Percentiles rank a stretch among this genome's conserved stretches.
phyloP scores from a whole-genome alignment of 176 grass and related monocot genomes.

The Oryza australiensis region DNA sequence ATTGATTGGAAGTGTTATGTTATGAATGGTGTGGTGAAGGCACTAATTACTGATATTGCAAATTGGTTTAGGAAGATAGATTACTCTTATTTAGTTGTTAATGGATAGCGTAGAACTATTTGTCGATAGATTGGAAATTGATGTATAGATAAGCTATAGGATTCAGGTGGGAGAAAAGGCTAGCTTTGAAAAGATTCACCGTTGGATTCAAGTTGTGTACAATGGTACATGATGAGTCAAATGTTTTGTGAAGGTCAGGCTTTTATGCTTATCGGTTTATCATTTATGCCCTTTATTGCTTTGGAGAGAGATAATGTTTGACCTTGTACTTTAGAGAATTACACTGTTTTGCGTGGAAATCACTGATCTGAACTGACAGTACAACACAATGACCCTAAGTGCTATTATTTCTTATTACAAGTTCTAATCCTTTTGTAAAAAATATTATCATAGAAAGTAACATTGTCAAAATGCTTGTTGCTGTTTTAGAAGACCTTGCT shows the following conservation, averaged over 20 bases:
- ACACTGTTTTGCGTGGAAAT: neutral
- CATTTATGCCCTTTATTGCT: neutral
- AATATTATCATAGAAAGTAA: neutral
- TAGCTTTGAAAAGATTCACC: neutral
- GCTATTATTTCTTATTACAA: neutral
- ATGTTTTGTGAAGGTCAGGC: neutral
- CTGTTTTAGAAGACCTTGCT: neutral
- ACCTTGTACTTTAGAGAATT: neutral
- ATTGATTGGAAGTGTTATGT: too few relatives aligned
- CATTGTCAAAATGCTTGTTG: conserved; percentile 7
- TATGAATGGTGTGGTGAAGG: neutral
- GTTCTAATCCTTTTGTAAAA: conserved; percentile 7
- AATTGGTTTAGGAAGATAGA: neutral
- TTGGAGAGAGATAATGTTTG: neutral
- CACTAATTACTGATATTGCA: neutral
- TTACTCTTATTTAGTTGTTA: neutral
- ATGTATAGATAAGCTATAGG: neutral
- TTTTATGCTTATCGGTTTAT: neutral
- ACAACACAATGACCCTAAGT: neutral
- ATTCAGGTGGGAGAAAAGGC: neutral
- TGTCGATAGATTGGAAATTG: neutral
- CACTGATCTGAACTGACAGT: neutral
- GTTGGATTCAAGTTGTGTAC: neutral
- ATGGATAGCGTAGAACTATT: neutral
- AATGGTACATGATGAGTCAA: neutral